Base-by-base conservation (phyloP, 139 green algal genomes). In the Pseudopediastrum boryanum region DNA sequence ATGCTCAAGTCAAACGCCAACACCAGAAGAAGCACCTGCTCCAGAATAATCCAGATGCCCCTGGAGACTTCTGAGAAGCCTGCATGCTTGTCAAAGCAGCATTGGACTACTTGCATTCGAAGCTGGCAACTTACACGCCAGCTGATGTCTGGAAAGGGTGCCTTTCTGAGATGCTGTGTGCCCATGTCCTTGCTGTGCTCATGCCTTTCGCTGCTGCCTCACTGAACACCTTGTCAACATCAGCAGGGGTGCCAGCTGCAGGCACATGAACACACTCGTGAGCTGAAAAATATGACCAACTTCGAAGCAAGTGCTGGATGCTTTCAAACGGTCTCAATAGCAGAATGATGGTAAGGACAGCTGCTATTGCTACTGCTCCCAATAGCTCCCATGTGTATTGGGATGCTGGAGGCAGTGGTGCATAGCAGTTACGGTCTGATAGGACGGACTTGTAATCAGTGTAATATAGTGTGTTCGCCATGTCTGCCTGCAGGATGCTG, bases 181-280 rank as follows among this genome's bases (percentile, higher is more conserved):
- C 92, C 82, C 87, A 96, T 2, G 82, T 83, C 33, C 92, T 83
- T 6, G 93, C 65, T 1, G 90, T 82, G 38, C 88, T 95, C 29
- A 95, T 81, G 27, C 88, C 86, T 29, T 83, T 74, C 0, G 63
- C 58, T 0, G 82, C 70, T 1, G 90, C 86, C 27, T 77, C 36
- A 7, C 29, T 39, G 35, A 94, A 77, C 39, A 85, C 52, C 4
- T 73, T 59, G 16, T 67, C 71, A 33, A 91, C 72, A 1, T 79
- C 50, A 6, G 84, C 51, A 16, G 52, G 65, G 61, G 48, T 48
- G 25, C 74, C 74, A 25, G 62, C 74, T 73, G 74, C 62, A 61
- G 54, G 1, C 9, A 41, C 9, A 54, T 50, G 3, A 35, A 10
- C 35, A 43, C 29, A 76, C 31, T 39, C 31, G 1, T 8, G 62